phyloP scores from a whole-genome alignment of 2,329 filamentous ascomycete genomes.

The Pyricularia grisea region DNA sequence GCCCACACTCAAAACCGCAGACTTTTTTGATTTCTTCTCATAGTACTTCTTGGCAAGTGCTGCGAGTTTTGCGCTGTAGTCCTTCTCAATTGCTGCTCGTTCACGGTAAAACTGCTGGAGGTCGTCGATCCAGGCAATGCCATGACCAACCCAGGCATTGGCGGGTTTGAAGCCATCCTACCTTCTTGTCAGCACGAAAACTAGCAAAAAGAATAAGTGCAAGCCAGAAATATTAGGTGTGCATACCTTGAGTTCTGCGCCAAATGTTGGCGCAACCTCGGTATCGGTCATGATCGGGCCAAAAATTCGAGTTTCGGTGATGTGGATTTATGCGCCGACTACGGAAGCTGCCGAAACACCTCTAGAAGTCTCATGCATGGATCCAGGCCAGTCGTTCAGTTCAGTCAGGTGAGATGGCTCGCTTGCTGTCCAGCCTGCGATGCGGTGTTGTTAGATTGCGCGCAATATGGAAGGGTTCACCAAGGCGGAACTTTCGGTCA shows the following conservation, averaged over 20 bases:
- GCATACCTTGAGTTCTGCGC: slow-evolving; percentile 81
- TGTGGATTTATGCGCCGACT: neutral
- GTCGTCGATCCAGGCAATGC: slow-evolving; percentile 92
- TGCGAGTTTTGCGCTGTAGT: slow-evolving; percentile 84
- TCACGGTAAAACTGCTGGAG: slow-evolving; percentile 97
- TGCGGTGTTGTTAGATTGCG: neutral
- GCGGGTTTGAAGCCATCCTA: slow-evolving; percentile 96
- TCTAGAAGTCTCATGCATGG: neutral
- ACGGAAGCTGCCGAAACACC: neutral
- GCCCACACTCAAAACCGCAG: slow-evolving; percentile 73
- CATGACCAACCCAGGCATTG: slow-evolving; percentile 81
- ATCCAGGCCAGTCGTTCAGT: neutral
- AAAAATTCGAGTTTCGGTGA: neutral
- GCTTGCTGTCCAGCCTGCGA: neutral
- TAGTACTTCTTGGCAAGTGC: slow-evolving; percentile 91
- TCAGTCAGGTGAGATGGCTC: neutral
- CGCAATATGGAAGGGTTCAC: neutral
- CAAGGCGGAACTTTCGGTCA: neutral
- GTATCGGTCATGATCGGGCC: neutral
- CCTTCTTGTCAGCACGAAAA: slow-evolving; percentile 4
- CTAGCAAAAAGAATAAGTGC: neutral
- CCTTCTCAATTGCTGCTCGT: slow-evolving; percentile 87
- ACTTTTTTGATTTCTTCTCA: slow-evolving; percentile 87
- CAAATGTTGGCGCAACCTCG: slow-evolving; percentile 77
- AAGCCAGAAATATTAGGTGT: neutral